Base-by-base conservation (phyloP, 345 rosid species). In the Aurinia saxatilis region DNA sequence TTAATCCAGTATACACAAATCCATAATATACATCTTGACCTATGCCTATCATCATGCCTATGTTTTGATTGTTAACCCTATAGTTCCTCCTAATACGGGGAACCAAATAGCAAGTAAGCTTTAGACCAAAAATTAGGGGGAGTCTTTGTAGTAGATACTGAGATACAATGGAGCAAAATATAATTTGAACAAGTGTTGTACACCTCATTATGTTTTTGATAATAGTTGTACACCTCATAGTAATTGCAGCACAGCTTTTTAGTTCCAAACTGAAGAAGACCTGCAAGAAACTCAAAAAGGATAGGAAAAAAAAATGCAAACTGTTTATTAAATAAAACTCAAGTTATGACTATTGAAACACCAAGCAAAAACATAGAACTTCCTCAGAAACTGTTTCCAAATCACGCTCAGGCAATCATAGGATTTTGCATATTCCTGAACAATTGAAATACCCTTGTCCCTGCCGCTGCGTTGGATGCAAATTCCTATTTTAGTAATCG, bases 241-340 rank as follows among this genome's bases (percentile, higher is more conserved):
- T 58, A 58, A 58, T 58, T 41, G 63, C 36, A 58, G 50, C 63
- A 58, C 29, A 58, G 38, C 39, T 29, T 50, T 41, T 41, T 27
- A 41, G 38, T 58, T 58, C 63, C 63, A 58, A 41, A 58, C 11
- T 30, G 39, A 42, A 39, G 37, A 41, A 57, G 39, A 58, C 63
- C 63, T 58, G 63, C 63, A 58, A 41, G 50, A 42, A 58, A 41
- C 39, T 58, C 50, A 16, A 57, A 30, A 58, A 58, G 15, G 30
- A 29, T 10, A 5, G 50, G 3, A 41, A 41, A 41, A 14, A 41
- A 41, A 41, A 14, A 27, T 29, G 63, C 63, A 29, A 29, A 38
- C 10, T 27, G 63, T 57, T 41, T 14, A 57, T 57, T 41, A 27
- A 2, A 6, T 27, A 57, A 55, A 57, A 18, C 8, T 50, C 11